Percentiles rank a stretch among this genome's conserved stretches.
Evolutionary conservation across 306 rosid genomes (phyloP).

Genomic region (Luffa aegyptiaca): DNA sequence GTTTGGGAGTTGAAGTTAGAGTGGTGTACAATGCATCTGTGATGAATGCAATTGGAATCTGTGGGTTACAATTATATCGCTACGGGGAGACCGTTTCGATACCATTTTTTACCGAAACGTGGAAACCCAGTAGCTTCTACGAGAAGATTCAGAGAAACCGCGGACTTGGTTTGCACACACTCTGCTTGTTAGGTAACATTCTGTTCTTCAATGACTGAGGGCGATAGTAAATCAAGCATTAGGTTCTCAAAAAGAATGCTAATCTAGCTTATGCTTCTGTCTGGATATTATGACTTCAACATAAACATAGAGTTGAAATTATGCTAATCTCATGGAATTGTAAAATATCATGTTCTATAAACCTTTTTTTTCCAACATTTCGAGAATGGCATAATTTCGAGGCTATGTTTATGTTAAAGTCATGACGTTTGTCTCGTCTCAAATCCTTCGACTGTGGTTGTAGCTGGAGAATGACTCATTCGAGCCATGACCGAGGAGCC

Average conservation of each 20-base stretch:
- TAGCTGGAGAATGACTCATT: background rate
- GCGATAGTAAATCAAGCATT: background rate
- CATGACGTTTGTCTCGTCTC: background rate
- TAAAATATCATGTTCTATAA: background rate
- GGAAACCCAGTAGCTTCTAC: slow-evolving; percentile 92
- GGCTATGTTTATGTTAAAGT: background rate
- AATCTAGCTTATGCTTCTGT: background rate
- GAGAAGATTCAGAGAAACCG: slow-evolving; percentile 68
- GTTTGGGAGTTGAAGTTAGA: slow-evolving; percentile 54
- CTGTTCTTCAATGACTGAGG: background rate
- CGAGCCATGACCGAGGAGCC: background rate
- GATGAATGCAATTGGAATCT: slow-evolving; percentile 81
- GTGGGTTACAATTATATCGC: slow-evolving; percentile 80
- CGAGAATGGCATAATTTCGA: background rate
- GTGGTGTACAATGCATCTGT: slow-evolving; percentile 75
- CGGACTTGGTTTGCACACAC: slow-evolving; percentile 33
- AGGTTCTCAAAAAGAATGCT: background rate
- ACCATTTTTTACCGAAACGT: slow-evolving; percentile 68
- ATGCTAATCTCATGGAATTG: background rate
- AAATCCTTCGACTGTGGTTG: background rate
- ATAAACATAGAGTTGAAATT: background rate
- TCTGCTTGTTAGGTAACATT: slow-evolving; percentile 47
- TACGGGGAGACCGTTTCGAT: slow-evolving; percentile 81
- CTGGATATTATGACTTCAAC: background rate
- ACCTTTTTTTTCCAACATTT: background rate